Conservation (phyloP, 805 yeast species). For the Pichia exigua region DNA sequence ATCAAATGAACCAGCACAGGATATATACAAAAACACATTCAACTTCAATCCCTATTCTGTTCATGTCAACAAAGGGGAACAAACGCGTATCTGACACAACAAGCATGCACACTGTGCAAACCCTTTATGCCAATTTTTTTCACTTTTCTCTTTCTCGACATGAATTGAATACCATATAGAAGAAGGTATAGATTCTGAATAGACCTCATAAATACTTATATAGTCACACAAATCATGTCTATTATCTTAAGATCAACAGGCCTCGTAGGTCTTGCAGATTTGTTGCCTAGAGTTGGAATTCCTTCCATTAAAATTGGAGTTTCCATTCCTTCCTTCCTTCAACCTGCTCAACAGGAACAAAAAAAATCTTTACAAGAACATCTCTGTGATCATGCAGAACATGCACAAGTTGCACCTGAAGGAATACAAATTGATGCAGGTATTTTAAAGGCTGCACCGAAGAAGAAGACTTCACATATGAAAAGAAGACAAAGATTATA, state of each 20-base stretch:
- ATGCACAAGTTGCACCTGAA: conserved; percentile 27
- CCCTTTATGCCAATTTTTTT: background rate
- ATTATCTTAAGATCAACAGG: conserved; percentile 8
- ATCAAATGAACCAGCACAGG: background rate
- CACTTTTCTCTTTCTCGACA: background rate
- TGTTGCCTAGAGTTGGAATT: conserved; percentile 12
- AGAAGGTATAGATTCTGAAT: background rate
- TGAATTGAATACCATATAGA: background rate
- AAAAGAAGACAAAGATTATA: conserved; percentile 78
- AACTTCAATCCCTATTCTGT: background rate
- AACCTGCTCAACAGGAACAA: conserved; percentile 5
- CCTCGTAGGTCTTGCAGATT: conserved; percentile 11
- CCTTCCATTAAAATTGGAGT: conserved; percentile 17
- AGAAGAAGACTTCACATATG: conserved; percentile 83
- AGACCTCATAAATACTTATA: background rate
- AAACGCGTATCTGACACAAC: background rate
- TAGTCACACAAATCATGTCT: conserved; percentile 6
- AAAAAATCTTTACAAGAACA: conserved; percentile 12
- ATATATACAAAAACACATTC: too few species aligned
- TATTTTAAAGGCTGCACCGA: conserved; percentile 83
- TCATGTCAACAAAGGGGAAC: background rate
- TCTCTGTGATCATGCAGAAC: conserved; percentile 23
- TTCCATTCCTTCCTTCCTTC: conserved; percentile 15
- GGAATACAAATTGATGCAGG: conserved; percentile 54
- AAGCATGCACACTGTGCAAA: background rate